Evolutionary conservation across 495 filamentous ascomycete genomes (phyloP), one percentile per base, ranked within the genome.

Genomic region (Hyaloscypha hepaticicola): DNA sequence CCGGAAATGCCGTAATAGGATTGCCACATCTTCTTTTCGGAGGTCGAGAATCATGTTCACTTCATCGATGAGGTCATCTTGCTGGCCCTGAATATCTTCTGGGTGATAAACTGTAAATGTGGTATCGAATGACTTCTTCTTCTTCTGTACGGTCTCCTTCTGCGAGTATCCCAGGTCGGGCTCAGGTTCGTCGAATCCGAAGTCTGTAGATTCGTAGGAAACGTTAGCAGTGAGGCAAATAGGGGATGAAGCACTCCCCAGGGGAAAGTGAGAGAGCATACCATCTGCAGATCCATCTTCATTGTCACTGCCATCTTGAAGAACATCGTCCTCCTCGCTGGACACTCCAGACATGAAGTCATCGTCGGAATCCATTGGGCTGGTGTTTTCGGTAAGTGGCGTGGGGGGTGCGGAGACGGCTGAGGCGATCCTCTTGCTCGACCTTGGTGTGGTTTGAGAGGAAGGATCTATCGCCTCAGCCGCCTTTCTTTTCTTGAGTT

Each of bases 291-390:
- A 70, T 29, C 86, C 92, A 55, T 95, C 82, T 69, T 92, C 87
- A 72, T 91, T 87, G 27, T 93, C 92, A 72, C 87, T 92, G 28
- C 90, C 91, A 67, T 92, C 82, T 48, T 81, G 82, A 56, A 93
- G 87, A 57, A 86, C 84, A 72, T 91, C 91, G n/a, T 70, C 70
- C 56, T 89, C 87, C 45, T 85, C 86, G 72, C 90, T 96, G 19
- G 91, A 93, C 68, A 87, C 81, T 64, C 66, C 69, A 58, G 90
- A 96, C 83, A 96, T 90, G 73, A 94, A 93, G 67, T 98, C 95
- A 74, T 98, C 94, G 68, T 98, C 95, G 14, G 95, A 97, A 73
- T 97, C 94, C 95, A 98, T 98, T 65, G 77, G 78, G 21, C 80
- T 87, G 61, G 71, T 69, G 26, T 80, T 80, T 33, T 86, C 91